Percentiles rank a stretch among this genome's conserved stretches.
Conservation (phyloP, 352 stramenopile genomes). For the Phytophthora constricta region DNA sequence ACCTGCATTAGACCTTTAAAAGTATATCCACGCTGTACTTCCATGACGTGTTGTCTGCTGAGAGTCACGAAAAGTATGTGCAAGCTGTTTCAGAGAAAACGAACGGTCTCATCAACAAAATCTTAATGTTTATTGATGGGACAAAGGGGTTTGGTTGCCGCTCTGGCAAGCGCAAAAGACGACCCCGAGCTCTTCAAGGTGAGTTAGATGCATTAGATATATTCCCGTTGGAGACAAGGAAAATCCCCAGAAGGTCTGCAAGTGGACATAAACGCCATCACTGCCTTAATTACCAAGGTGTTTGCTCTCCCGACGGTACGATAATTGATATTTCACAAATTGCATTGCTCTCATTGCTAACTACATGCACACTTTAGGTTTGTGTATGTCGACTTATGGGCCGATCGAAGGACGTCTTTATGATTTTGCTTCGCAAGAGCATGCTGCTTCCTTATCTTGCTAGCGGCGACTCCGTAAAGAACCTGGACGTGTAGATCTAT, state of each 20-base stretch:
- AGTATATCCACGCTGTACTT: no score
- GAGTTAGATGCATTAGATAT: neutral
- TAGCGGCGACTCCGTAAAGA: neutral
- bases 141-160: slow-evolving; percentile 17
- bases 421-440: slow-evolving; percentile 14
- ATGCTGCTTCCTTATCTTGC: neutral
- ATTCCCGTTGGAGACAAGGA: slow-evolving; percentile 11
- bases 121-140: no score
- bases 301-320: slow-evolving; percentile 14
- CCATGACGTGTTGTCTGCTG: neutral
- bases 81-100: neutral
- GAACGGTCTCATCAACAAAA: neutral
- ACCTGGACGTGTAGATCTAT: slow-evolving; percentile 3
- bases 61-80: neutral
- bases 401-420: slow-evolving; percentile 7
- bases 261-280: slow-evolving; percentile 10
- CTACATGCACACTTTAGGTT: neutral
- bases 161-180: neutral
- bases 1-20: no score
- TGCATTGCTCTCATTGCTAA: neutral
- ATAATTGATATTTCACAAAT: no score
- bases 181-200: neutral
- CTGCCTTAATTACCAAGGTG: slow-evolving; percentile 17
- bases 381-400: slow-evolving; percentile 16
- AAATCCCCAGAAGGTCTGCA: slow-evolving; percentile 7